Evolutionary conservation across 2,329 filamentous ascomycete species (phyloP).

Genomic region (Ascochyta viciae-villosae): DNA sequence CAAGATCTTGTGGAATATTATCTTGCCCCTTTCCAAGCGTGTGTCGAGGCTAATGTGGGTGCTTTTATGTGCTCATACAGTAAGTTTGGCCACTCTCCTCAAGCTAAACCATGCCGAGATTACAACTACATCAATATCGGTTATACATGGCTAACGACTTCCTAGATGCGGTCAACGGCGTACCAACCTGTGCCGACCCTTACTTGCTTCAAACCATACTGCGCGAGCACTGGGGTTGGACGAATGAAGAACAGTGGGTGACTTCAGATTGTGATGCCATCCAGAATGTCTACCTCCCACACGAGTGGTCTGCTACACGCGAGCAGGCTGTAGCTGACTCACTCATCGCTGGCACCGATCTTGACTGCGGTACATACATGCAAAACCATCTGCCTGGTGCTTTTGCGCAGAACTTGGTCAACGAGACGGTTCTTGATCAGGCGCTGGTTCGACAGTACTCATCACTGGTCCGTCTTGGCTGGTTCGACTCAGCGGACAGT

Average conservation of each 20-base stretch:
- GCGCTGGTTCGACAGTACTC: slow-evolving; percentile 63
- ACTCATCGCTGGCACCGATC: slow-evolving; percentile 36
- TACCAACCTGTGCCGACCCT: slow-evolving; percentile 67
- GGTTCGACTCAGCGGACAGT: slow-evolving; percentile 49
- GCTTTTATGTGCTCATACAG: slow-evolving; percentile 63
- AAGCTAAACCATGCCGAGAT: too few relatives aligned
- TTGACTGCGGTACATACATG: slow-evolving; percentile 35
- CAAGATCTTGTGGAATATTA: slow-evolving; percentile 75
- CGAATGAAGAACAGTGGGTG: slow-evolving; percentile 66
- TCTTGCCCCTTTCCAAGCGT: slow-evolving; percentile 67
- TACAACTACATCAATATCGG: too few relatives aligned
- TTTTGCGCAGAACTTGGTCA: slow-evolving; percentile 30
- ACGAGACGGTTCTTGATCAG: slow-evolving; percentile 56
- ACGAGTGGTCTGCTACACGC: slow-evolving; percentile 44
- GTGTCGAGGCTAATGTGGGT: slow-evolving; percentile 56
- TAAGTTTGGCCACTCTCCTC: slow-evolving; percentile 6
- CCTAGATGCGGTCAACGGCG: slow-evolving; percentile 66
- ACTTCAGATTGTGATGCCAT: slow-evolving; percentile 71
- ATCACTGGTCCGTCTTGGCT: slow-evolving; percentile 61
- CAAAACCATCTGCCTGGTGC: slow-evolving; percentile 31
- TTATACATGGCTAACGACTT: slow-evolving; percentile 46
- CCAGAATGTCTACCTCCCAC: slow-evolving; percentile 63
- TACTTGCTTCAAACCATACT: slow-evolving; percentile 70
- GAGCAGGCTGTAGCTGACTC: slow-evolving; percentile 38
- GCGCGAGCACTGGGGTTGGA: slow-evolving; percentile 71